Conservation (phyloP, 495 filamentous ascomycete species). For the Daldinia grandis region DNA sequence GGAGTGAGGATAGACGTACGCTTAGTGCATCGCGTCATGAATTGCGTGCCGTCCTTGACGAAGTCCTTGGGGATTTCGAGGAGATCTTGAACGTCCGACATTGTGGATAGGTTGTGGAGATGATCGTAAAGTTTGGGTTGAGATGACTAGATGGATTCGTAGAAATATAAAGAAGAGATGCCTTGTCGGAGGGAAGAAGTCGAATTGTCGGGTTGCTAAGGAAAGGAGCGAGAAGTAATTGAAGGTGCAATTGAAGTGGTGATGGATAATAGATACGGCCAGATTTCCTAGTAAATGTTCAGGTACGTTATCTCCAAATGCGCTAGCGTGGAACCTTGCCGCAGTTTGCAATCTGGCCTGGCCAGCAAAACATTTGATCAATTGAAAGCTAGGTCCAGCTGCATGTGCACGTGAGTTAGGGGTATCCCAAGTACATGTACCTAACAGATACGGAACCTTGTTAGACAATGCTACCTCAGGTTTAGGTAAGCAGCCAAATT, state of each 20-base stretch:
- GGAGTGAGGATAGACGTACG: slow-evolving; percentile 63
- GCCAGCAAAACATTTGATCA: slow-evolving; percentile 8
- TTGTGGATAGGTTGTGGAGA: slow-evolving; percentile 41
- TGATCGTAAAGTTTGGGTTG: slow-evolving; percentile 16
- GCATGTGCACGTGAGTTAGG: slow-evolving; percentile 11
- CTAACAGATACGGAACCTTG: too few relatives aligned
- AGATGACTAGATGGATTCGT: neutral
- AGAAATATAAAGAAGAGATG: neutral
- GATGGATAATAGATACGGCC: slow-evolving; percentile 41
- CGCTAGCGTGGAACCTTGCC: slow-evolving; percentile 15
- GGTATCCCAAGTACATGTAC: neutral
- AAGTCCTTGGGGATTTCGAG: slow-evolving; percentile 83
- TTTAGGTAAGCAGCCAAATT: neutral
- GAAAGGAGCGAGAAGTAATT: slow-evolving; percentile 3
- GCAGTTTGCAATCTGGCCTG: slow-evolving; percentile 38
- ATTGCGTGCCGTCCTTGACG: slow-evolving; percentile 78
- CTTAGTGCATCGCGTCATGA: slow-evolving; percentile 85
- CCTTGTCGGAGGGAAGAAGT: slow-evolving; percentile 4
- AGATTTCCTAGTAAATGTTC: slow-evolving; percentile 41
- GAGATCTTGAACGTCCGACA: slow-evolving; percentile 80
- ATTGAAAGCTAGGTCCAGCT: neutral
- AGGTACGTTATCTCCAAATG: slow-evolving; percentile 18
- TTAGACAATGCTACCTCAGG: neutral
- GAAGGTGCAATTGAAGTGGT: slow-evolving; percentile 21
- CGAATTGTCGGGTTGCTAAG: slow-evolving; percentile 8